phyloP scores from a whole-genome alignment of 2,329 filamentous ascomycete genomes.

The Aureobasidium pullulans region DNA sequence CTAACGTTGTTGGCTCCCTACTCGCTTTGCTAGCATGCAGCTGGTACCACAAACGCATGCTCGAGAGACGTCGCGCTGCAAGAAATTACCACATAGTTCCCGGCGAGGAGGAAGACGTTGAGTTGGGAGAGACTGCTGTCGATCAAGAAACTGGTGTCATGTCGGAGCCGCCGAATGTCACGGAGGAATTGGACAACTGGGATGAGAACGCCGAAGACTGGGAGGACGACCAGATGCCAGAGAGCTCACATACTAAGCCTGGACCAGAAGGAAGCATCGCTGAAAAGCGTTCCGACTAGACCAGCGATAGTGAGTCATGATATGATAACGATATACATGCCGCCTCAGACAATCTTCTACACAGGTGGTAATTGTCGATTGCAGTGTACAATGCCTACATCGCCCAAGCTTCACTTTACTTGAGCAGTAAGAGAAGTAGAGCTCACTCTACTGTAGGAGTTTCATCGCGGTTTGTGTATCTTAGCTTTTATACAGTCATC shows the following conservation, averaged over 20 bases:
- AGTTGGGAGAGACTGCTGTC: constrained; percentile 58
- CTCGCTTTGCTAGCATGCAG: constrained; percentile 65
- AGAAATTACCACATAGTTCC: constrained; percentile 66
- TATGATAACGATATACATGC: not conserved
- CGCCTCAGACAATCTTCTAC: too few species aligned
- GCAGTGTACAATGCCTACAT: too few species aligned
- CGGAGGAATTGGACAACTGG: constrained; percentile 87
- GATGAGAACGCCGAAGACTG: constrained; percentile 74
- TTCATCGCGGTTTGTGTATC: too few species aligned
- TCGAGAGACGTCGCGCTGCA: constrained; percentile 72
- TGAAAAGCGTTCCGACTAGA: constrained; percentile 37
- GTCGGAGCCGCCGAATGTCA: constrained; percentile 58
- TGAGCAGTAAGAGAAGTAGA: too few species aligned
- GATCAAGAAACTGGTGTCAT: constrained; percentile 28
- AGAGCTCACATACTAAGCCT: constrained; percentile 20
- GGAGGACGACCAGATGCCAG: constrained; percentile 49
- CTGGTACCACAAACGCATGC: constrained; percentile 94
- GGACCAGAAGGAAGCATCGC: constrained; percentile 24
- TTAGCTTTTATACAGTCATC: too few species aligned
- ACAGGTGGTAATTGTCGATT: too few species aligned
- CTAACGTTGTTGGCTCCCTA: constrained; percentile 75
- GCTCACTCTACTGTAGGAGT: too few species aligned
- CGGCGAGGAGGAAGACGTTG: constrained; percentile 58
- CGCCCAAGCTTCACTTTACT: too few species aligned
- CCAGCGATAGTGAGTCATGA: not conserved